Evolutionary conservation across 2,329 filamentous ascomycete species (phyloP).

Genomic region (Xylaria sp.): DNA sequence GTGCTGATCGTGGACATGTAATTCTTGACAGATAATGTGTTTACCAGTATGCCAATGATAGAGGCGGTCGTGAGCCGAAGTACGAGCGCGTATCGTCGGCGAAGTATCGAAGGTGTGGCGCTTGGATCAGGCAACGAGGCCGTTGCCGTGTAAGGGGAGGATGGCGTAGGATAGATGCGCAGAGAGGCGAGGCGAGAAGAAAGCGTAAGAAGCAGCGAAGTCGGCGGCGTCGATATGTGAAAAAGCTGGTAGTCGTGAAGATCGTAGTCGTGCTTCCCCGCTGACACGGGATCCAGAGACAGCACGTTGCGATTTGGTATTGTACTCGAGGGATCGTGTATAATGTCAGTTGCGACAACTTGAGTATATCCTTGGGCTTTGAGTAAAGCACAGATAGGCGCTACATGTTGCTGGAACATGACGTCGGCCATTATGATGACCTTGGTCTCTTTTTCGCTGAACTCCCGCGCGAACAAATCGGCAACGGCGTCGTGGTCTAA

Average conservation of each 20-base stretch:
- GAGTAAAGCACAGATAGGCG: conserved; percentile 65
- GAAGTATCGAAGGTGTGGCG: conserved; percentile 67
- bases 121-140: conserved; percentile 54
- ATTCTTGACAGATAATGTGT: conserved; percentile 91
- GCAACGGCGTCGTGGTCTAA: conserved; percentile 71
- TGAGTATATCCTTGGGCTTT: conserved; percentile 72
- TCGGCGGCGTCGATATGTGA: conserved; percentile 83
- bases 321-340: conserved; percentile 79
- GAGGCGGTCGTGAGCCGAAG: conserved; percentile 82
- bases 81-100: conserved; percentile 88
- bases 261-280: conserved; percentile 50
- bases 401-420: conserved; percentile 82
- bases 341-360: conserved; percentile 74
- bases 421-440: conserved; percentile 90
- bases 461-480: conserved; percentile 73
- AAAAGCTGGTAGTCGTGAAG: conserved; percentile 80
- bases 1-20: conserved; percentile 84
- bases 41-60: conserved; percentile 93
- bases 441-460: conserved; percentile 69
- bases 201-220: conserved; percentile 85
- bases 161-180: conserved; percentile 75
- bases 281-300: conserved; percentile 15
- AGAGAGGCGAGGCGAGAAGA: conserved; percentile 82
- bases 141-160: conserved; percentile 58
- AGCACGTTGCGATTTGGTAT: conserved; percentile 81